Conservation (phyloP, 805 yeast species). For the Saccharomycopsis vini region DNA sequence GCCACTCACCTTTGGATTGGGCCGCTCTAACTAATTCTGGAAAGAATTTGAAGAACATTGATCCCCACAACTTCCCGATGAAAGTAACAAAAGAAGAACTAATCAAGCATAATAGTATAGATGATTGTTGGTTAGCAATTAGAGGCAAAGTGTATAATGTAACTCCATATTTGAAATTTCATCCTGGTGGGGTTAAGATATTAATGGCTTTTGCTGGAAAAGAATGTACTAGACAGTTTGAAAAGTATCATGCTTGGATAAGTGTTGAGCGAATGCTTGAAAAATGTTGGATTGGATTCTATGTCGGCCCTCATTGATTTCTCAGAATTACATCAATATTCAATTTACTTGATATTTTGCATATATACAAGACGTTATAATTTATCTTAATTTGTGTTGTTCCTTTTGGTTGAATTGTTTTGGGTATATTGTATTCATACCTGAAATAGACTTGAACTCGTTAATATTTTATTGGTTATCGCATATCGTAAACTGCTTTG, state of each 20-base stretch:
- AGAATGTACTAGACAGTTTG: conserved; percentile 71
- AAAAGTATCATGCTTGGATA: conserved; percentile 73
- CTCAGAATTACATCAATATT: background rate
- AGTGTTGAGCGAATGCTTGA: conserved; percentile 75
- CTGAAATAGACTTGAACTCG: too few species aligned
- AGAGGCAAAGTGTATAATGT: conserved; percentile 77
- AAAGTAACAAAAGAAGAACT: conserved; percentile 51
- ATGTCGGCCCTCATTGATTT: conserved; percentile 22
- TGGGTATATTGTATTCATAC: too few species aligned
- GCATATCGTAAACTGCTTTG: too few species aligned
- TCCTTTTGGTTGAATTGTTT: too few species aligned
- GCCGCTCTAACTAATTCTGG: conserved; percentile 47
- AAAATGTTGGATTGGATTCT: conserved; percentile 65
- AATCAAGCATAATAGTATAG: conserved; percentile 43
- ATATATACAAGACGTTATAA: too few species aligned
- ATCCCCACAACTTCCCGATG: conserved; percentile 46
- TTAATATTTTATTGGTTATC: too few species aligned
- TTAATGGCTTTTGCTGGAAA: conserved; percentile 71
- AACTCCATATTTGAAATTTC: conserved; percentile 76
- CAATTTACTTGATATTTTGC: too few species aligned
- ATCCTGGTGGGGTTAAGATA: conserved; percentile 87
- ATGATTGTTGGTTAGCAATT: conserved; percentile 81
- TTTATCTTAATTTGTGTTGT: too few species aligned
- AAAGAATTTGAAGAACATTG: conserved; percentile 38
- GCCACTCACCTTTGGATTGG: conserved; percentile 86